Percentiles rank a stretch among this genome's conserved stretches.
These are phyloP conservation scores for Paracoccidioides lutzii DNA, from an alignment of 2,329 filamentous ascomycete genomes.

Conservation along the genomic window DNA sequence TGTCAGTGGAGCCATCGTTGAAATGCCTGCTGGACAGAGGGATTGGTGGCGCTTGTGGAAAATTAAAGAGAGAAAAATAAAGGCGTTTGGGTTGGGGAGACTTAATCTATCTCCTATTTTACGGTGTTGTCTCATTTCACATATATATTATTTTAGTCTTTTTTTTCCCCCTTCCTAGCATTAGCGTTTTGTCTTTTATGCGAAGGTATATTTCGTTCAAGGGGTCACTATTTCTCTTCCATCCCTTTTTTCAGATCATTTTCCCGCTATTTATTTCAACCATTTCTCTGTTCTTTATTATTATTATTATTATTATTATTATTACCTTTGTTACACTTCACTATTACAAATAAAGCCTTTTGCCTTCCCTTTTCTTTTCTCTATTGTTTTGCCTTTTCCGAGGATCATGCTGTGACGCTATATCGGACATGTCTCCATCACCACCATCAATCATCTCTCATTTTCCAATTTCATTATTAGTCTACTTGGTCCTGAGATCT, in stretches of 20 bases:
- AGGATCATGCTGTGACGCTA: neutral
- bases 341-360: neutral
- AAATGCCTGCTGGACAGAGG: neutral
- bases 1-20: slow-evolving; percentile 11
- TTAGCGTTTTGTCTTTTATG: neutral
- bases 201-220: neutral
- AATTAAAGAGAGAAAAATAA: neutral
- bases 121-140: neutral
- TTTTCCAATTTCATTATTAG: too few relatives aligned
- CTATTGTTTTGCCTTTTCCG: neutral
- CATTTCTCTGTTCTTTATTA: neutral
- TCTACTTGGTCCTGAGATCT: neutral
- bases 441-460: neutral
- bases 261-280: neutral
- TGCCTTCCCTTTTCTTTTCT: neutral
- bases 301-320: neutral
- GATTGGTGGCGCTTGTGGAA: too few relatives aligned
- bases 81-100: slow-evolving; percentile 1
- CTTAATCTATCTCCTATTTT: neutral
- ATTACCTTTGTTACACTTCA: too few relatives aligned
- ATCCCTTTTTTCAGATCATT: neutral
- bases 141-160: neutral
- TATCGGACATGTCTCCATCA: neutral
- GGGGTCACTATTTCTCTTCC: neutral
- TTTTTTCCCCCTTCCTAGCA: neutral